Base-by-base conservation (phyloP, 371 early-diverging fungal genomes). In the Phascolomyces articulosus region DNA sequence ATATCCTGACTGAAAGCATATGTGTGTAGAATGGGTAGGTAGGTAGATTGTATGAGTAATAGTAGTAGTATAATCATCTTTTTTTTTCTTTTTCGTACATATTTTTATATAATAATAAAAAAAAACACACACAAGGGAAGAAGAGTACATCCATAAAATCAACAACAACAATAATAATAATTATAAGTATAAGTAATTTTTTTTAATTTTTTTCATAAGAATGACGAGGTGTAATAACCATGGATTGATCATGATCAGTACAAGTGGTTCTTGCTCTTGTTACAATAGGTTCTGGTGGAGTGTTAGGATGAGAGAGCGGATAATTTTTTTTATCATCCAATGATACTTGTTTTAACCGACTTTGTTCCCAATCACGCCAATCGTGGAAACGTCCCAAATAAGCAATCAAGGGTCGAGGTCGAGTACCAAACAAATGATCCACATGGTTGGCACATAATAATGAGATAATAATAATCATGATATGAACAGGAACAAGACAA, bases 361-460 rank as follows among this genome's bases (percentile, higher is more conserved):
- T 9, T 34, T 18, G 44, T 34, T 63, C 63, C 57, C 63, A 57
- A 8, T 64, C 64, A 29, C 58, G 62, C 69, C 69, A 69, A 15
- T 69, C 69, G 1, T 56, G 40, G 44, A 65, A 69, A 31, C 51
- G 47, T 9, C 69, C 69, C 26, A 69, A 62, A 55, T 64, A 69
- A 18, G 65, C 28, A 51, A 69, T 69, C 1, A 27, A 57, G 1
- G 69, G 69, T 41, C 62, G 40, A 51, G 65, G 20, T 54, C 69
- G 58, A 10, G 53, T 48, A 7, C 70, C 66, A 55, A 70, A 70
- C 27, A 58, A 51, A 21, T 59, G 66, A 34, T 66, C 66, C 40
- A 63, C 62, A 57, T 69, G 73, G 66, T 67, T 66, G 38, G 69
- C 60, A 60, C 68, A 68, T 13, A 71, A 58, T 38, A 67, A 51